Conservation (phyloP, 495 filamentous ascomycete species). For the Penicillium simplicissimum region DNA sequence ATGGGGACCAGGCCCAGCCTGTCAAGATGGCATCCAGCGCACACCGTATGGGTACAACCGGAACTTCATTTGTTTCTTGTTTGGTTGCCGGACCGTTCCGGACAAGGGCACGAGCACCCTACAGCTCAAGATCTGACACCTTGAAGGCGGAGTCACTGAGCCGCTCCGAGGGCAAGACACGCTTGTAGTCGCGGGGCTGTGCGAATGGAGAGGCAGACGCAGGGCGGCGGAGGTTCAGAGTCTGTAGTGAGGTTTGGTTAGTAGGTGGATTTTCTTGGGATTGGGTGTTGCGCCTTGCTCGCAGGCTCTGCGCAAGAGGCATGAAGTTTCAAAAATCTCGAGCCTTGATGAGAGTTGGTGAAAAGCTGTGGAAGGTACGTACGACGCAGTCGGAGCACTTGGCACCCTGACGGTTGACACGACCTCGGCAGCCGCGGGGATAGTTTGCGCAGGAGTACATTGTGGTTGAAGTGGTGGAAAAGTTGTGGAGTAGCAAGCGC, state of each 20-base stretch:
- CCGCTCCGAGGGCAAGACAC: conserved; percentile 43
- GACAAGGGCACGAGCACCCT: conserved; percentile 1
- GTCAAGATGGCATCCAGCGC: conserved; percentile 3
- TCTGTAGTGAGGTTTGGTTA: conserved; percentile 25
- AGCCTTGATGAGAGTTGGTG: background rate
- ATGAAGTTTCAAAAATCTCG: background rate
- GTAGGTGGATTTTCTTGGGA: background rate
- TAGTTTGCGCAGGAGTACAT: conserved; percentile 56
- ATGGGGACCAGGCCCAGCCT: conserved; percentile 14
- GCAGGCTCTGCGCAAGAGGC: background rate
- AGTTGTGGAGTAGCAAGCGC: conserved; percentile 6
- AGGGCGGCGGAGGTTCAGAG: conserved; percentile 47
- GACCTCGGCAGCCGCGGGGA: conserved; percentile 52
- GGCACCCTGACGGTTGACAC: conserved; percentile 43
- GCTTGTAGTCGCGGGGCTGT: conserved; percentile 46
- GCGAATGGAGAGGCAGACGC: conserved; percentile 45
- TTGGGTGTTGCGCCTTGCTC: background rate
- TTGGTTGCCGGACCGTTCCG: conserved; percentile 14
- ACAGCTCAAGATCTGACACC: conserved; percentile 24
- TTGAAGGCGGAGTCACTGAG: conserved; percentile 34
- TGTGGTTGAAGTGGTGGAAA: conserved; percentile 14
- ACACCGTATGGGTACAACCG: background rate
- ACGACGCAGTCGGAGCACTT: conserved; percentile 52
- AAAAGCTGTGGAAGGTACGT: conserved; percentile 23
- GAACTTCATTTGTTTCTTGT: conserved; percentile 4